Evolutionary conservation across 164 flowering plant species (phyloP).

Genomic region (Magnolia officinalis): DNA sequence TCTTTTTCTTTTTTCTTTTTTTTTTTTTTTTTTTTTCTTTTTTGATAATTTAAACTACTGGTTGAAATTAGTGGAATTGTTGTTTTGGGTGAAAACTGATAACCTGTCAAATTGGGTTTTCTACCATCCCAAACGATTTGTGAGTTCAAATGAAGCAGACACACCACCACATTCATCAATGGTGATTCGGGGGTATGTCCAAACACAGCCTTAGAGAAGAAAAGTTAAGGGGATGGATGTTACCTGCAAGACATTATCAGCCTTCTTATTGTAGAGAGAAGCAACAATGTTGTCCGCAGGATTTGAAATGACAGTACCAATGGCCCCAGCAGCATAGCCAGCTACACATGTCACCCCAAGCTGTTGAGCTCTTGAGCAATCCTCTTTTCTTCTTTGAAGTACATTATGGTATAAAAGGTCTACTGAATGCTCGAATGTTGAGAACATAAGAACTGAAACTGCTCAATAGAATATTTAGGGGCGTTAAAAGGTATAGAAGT

Average conservation of each 20-base stretch:
- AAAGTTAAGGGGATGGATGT: neutral
- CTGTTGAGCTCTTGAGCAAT: conserved; percentile 78
- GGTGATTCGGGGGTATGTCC: neutral
- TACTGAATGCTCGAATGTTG: conserved; percentile 94
- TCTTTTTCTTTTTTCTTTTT: no score
- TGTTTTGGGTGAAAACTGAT: neutral
- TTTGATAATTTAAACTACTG: no score
- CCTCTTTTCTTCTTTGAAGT: conserved; percentile 60
- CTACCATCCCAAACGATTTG: neutral
- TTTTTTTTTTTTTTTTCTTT: no score
- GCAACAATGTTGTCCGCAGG: conserved; percentile 86
- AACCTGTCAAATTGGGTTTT: neutral
- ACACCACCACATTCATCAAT: neutral
- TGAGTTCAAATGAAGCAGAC: neutral
- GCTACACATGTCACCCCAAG: conserved; percentile 87
- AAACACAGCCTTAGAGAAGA: neutral
- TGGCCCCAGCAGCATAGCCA: conserved; percentile 80
- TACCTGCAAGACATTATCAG: conserved; percentile 57
- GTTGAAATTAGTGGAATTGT: no score
- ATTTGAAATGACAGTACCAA: conserved; percentile 70
- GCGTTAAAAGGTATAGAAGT: neutral
- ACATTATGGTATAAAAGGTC: conserved; percentile 45
- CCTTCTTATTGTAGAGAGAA: conserved; percentile 67
- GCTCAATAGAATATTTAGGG: conserved; percentile 18
- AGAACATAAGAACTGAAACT: conserved; percentile 85